phyloP scores from a whole-genome alignment of 2,329 filamentous ascomycete species.

The Colletotrichum orbiculare region DNA sequence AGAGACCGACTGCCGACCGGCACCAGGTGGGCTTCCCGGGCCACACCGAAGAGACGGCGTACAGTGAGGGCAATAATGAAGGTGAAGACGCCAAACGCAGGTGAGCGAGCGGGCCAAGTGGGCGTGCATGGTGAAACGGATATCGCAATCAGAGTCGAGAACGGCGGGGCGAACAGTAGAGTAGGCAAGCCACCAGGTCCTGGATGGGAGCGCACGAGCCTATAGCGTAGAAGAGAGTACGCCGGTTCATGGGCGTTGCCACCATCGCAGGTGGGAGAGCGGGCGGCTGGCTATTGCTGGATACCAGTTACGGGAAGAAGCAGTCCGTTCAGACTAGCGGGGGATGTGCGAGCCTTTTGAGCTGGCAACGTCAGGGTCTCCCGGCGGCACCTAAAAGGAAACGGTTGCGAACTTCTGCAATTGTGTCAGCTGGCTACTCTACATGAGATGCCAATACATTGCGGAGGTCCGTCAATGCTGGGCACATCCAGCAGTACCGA shows the following conservation, averaged over 20 bases:
- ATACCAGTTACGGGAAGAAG: background rate
- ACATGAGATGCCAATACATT: no score
- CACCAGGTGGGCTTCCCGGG: no score
- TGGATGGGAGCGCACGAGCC: slow-evolving; percentile 17
- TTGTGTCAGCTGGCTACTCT: no score
- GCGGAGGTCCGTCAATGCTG: no score
- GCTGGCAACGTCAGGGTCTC: slow-evolving; percentile 3
- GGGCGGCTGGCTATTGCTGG: slow-evolving; percentile 22
- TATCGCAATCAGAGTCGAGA: slow-evolving; percentile 1
- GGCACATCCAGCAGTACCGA: no score
- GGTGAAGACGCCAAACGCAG: background rate
- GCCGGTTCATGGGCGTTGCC: slow-evolving; percentile 12
- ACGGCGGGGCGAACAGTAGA: slow-evolving; percentile 4
- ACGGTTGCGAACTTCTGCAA: background rate
- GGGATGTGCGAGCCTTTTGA: slow-evolving; percentile 6
- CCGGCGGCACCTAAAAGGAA: background rate
- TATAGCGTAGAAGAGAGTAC: slow-evolving; percentile 24
- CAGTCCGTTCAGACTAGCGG: slow-evolving; percentile 3
- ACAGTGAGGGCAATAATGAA: no score
- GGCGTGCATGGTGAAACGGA: slow-evolving; percentile 30
- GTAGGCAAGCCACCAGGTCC: slow-evolving; percentile 30
- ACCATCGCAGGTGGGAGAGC: background rate
- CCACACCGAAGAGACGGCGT: no score
- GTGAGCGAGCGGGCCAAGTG: slow-evolving; percentile 3
- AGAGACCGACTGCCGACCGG: no score